These are phyloP conservation scores for Venturia carpophila DNA, from an alignment of 2,329 filamentous ascomycete genomes.

Conservation along the genomic window DNA sequence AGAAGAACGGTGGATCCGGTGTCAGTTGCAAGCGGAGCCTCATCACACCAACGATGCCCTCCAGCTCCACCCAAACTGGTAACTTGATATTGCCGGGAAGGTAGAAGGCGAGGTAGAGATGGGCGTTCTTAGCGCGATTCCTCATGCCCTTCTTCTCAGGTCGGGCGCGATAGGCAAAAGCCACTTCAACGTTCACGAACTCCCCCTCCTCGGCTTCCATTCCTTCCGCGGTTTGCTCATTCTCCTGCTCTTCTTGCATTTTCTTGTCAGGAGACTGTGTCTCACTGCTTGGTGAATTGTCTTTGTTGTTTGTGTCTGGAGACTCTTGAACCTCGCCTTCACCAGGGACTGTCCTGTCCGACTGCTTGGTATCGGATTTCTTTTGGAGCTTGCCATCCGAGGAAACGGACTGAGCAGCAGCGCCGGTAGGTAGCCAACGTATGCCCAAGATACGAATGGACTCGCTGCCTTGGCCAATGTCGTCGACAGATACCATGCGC, in stretches of 20 bases:
- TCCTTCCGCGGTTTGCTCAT: conserved; percentile 43
- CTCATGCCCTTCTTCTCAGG: conserved; percentile 53
- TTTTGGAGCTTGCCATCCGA: conserved; percentile 48
- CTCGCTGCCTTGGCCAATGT: conserved; percentile 68
- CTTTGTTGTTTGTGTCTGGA: conserved; percentile 29
- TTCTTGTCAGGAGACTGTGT: conserved; percentile 32
- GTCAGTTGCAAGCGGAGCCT: conserved; percentile 63
- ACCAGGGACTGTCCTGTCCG: conserved; percentile 44
- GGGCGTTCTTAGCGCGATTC: conserved; percentile 61
- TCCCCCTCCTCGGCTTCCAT: conserved; percentile 73
- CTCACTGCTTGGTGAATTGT: conserved; percentile 29
- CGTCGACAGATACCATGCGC: conserved; percentile 67
- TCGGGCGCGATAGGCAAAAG: conserved; percentile 63
- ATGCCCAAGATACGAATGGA: conserved; percentile 62
- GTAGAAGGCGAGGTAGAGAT: conserved; percentile 65
- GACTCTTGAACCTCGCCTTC: conserved; percentile 34
- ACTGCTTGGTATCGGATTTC: conserved; percentile 37
- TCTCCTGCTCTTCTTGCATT: conserved; percentile 25
- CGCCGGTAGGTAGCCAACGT: conserved; percentile 64
- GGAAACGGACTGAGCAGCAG: conserved; percentile 54
- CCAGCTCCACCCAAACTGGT: conserved; percentile 67
- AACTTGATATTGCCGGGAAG: conserved; percentile 43
- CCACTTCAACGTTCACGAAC: conserved; percentile 69
- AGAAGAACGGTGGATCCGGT: conserved; percentile 69
- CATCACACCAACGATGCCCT: conserved; percentile 63